Percentiles rank a stretch among this genome's conserved stretches.
Evolutionary conservation across 495 filamentous ascomycete genomes (phyloP).

Genomic region (Geopyxis carbonaria): DNA sequence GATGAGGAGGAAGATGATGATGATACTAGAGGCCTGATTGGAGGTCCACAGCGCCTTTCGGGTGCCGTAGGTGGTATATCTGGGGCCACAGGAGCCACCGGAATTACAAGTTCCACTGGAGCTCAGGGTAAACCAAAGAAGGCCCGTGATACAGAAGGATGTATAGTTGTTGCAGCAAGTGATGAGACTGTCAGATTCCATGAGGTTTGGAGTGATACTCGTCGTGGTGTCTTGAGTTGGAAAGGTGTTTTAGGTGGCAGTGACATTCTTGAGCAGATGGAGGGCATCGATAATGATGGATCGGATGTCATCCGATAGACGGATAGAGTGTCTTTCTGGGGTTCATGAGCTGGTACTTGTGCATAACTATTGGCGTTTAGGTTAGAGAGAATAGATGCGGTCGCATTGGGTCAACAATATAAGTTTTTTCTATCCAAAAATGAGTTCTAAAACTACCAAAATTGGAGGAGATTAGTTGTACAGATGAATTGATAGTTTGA

Average conservation of each 20-base stretch:
- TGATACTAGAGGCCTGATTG: neutral
- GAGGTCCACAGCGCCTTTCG: slow-evolving; percentile 1
- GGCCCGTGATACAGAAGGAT: slow-evolving; percentile 56
- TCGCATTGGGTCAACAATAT: too few species aligned
- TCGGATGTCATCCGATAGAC: slow-evolving; percentile 17
- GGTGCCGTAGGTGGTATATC: neutral
- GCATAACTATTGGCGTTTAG: too few species aligned
- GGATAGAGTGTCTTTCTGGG: too few species aligned
- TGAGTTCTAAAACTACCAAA: too few species aligned
- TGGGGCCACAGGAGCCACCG: slow-evolving; percentile 5
- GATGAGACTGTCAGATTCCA: slow-evolving; percentile 94
- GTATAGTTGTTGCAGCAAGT: slow-evolving; percentile 84
- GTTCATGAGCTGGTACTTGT: too few species aligned
- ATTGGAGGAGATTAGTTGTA: too few species aligned
- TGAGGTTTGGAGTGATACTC: slow-evolving; percentile 66
- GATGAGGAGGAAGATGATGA: slow-evolving; percentile 1
- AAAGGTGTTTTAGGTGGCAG: slow-evolving; percentile 66
- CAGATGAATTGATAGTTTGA: too few species aligned
- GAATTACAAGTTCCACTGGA: slow-evolving; percentile 20
- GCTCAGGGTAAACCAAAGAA: slow-evolving; percentile 15
- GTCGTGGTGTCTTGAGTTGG: slow-evolving; percentile 37
- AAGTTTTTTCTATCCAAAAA: too few species aligned
- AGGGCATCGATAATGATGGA: slow-evolving; percentile 69
- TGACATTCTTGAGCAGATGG: slow-evolving; percentile 67
- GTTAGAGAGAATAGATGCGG: too few species aligned